phyloP scores from a whole-genome alignment of 179 eudicot genomes.

The Spergularia azorica region DNA sequence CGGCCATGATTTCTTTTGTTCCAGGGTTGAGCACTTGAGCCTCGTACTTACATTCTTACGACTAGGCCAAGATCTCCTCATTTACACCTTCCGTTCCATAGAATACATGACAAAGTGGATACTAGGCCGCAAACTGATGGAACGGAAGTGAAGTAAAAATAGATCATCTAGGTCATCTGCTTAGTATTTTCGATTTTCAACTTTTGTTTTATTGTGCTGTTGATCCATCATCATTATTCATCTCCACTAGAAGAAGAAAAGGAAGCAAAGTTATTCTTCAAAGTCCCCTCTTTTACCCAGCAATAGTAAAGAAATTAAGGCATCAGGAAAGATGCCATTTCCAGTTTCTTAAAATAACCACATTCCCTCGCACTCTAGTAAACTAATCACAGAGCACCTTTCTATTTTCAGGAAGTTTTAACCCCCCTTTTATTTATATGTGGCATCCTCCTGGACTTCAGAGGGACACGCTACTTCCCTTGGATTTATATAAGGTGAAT shows the following conservation, averaged over 20 bases:
- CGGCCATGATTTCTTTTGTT: no score
- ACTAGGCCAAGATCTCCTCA: no score
- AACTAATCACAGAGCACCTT: constrained; percentile 18
- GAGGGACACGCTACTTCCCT: constrained; percentile 16
- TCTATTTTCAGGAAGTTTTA: constrained; percentile 18
- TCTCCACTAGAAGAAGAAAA: constrained; percentile 17
- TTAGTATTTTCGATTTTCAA: no score
- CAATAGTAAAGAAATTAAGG: constrained; percentile 17
- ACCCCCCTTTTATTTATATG: neutral
- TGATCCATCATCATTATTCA: constrained; percentile 6
- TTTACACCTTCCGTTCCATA: no score
- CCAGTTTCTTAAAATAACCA: constrained; percentile 11
- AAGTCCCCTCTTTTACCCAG: constrained; percentile 18
- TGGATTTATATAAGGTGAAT: constrained; percentile 15
- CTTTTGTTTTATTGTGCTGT: neutral
- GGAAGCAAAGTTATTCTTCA: constrained; percentile 20
- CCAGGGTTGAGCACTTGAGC: no score
- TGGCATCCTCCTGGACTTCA: constrained; percentile 20
- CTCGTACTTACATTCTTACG: no score
- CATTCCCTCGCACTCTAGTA: constrained; percentile 21
- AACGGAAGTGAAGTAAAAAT: no score
- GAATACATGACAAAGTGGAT: no score
- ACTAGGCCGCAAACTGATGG: no score
- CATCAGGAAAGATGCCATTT: constrained; percentile 20
- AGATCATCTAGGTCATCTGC: no score